Percentiles rank a stretch among this genome's conserved stretches.
Evolutionary conservation across 2,329 filamentous ascomycete genomes (phyloP).

Genomic region (Rutstroemia sp.): DNA sequence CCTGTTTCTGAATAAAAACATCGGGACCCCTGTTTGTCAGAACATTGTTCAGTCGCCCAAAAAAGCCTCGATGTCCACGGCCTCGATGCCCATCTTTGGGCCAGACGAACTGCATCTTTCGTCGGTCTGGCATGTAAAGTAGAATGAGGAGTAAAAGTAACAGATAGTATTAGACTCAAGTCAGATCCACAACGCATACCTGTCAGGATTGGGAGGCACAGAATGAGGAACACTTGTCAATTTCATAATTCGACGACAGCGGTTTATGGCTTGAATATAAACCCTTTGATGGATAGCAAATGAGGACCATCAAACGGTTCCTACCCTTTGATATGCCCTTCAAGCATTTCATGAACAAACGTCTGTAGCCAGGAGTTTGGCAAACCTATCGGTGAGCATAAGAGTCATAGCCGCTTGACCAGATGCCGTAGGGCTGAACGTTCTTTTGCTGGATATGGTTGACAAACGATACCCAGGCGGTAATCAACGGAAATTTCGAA

Average conservation of each 20-base stretch:
- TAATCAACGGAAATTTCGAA: neutral
- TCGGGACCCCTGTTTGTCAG: conserved; percentile 34
- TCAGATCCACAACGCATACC: neutral
- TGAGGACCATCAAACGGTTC: neutral
- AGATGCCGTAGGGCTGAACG: no score
- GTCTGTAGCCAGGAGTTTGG: neutral
- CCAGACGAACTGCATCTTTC: conserved; percentile 24
- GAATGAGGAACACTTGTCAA: no score
- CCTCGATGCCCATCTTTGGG: conserved; percentile 26
- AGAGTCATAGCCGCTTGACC: neutral
- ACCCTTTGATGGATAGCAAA: neutral
- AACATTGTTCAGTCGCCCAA: conserved; percentile 30
- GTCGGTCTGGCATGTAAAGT: conserved; percentile 1
- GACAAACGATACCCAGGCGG: neutral
- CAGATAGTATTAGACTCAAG: neutral
- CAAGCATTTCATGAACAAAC: neutral
- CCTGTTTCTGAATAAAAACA: conserved; percentile 30
- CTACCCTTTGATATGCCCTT: neutral
- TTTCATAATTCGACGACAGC: no score
- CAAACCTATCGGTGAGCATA: neutral
- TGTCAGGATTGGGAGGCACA: neutral
- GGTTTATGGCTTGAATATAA: no score
- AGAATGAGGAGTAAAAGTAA: no score
- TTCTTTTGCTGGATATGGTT: no score
- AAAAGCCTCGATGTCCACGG: conserved; percentile 21